Base-by-base conservation (phyloP, 305 asterid species). In the Fraxinus dipetala region DNA sequence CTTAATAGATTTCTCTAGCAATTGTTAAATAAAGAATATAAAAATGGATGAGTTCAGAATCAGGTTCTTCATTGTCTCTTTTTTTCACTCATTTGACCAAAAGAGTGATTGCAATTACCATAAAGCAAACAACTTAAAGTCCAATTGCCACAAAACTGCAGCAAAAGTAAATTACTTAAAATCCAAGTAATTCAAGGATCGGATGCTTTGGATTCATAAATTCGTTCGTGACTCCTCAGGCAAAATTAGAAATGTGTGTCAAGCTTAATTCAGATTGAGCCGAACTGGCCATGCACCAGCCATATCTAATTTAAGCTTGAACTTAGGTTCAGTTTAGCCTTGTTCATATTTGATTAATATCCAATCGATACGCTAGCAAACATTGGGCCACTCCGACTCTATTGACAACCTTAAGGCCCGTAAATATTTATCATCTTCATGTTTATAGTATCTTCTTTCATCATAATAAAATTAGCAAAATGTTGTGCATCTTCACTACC, bases 261-360 rank as follows among this genome's bases (percentile, higher is more conserved):
- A 28, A 56, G 65, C 61, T 63, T 67, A 43, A 75, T 63, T 36
- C 22, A 40, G 51, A 22, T 20, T 59, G 65, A 75, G 32, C 72
- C 28, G 38, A 77, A 20, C 40, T 51, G 30, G 72, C 38, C 80
- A 74, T 56, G 48, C 14, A 80, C 31, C 45, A 72, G 79, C 59
- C 73, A 36, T 61, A 79, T 59, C 77, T 74, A 54, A 20, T 38
- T 18, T 22, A 65, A 74, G 65, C 82, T 70, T 72, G 65, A 79
- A 75, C 78, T 69, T 70, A 26, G 24, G 73, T 38, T 65, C 70
- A 69, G 38, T 16, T 63, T 38, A 70, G 43, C 40, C 24, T 31
- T 70, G 22, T 13, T 32, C 75, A 13, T 70, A 31, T 30, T 5
- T 31, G 18, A 13, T 70, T 70, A 70, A 5, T 31, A 16, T 30